Evolutionary conservation across 306 rosid species (phyloP).

Genomic region (Trichosanthes truncata): DNA sequence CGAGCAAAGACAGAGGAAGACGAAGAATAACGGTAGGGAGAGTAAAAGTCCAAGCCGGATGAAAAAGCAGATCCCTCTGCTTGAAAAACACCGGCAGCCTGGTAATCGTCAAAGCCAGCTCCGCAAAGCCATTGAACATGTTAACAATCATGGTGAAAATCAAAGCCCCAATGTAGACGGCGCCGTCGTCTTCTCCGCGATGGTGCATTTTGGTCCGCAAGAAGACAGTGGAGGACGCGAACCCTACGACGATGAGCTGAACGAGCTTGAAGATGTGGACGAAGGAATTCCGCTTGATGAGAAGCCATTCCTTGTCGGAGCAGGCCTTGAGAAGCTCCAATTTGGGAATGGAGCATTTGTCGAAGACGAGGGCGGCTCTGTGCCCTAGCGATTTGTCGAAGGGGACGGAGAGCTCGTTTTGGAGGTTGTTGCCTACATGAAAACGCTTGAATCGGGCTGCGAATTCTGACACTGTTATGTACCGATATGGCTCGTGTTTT

Average conservation of each 20-base stretch:
- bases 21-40: slow-evolving; percentile 49
- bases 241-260: slow-evolving; percentile 28
- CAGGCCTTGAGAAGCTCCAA: slow-evolving; percentile 21
- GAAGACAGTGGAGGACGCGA: slow-evolving; percentile 53
- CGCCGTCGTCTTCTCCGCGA: slow-evolving; percentile 37
- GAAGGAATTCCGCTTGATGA: slow-evolving; percentile 62
- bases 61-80: slow-evolving; percentile 81
- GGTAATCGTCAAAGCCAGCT: slow-evolving; percentile 44
- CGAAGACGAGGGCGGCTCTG: slow-evolving; percentile 60
- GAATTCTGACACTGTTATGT: slow-evolving; percentile 44
- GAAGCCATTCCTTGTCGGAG: slow-evolving; percentile 63
- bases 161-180: slow-evolving; percentile 49
- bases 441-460: slow-evolving; percentile 45
- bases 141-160: slow-evolving; percentile 40
- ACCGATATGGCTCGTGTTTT: slow-evolving; percentile 33
- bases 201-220: slow-evolving; percentile 46
- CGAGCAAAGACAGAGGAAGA: slow-evolving; percentile 49
- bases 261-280: slow-evolving; percentile 51
- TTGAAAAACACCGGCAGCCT: slow-evolving; percentile 82
- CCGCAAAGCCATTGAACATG: slow-evolving; percentile 74
- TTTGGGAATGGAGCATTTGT: slow-evolving; percentile 26
- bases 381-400: slow-evolving; percentile 50
- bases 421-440: slow-evolving; percentile 40
- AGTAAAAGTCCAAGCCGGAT: slow-evolving; percentile 82
- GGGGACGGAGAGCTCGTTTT: slow-evolving; percentile 36